Conservation (phyloP, 257 asterid species). For the Primulina tabacum region DNA sequence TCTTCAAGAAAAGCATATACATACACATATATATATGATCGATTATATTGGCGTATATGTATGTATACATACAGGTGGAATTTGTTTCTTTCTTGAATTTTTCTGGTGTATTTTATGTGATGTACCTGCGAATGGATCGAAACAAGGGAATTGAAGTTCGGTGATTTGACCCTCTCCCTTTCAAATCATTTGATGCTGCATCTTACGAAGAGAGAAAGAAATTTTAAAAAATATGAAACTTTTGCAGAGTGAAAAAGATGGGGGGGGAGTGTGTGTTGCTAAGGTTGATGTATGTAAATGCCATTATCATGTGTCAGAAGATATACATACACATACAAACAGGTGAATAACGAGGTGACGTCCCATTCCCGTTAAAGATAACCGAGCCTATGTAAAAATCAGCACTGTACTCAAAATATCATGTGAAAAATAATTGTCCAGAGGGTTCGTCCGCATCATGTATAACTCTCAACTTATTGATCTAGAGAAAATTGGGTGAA, state of each 20-base stretch:
- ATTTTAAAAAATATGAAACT: conserved; percentile 20
- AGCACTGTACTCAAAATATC: too few species aligned
- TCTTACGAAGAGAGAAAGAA: conserved; percentile 34
- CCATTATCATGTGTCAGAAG: conserved; percentile 76
- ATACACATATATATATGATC: not conserved
- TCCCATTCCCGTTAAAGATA: conserved; percentile 61
- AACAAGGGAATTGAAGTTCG: conserved; percentile 29
- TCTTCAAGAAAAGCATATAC: conserved; percentile 21
- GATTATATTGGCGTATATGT: too few species aligned
- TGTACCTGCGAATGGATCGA: conserved; percentile 47
- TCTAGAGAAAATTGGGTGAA: too few species aligned
- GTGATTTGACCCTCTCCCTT: conserved; percentile 62
- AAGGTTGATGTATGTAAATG: conserved; percentile 34
- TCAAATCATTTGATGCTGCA: conserved; percentile 57
- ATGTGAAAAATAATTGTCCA: too few species aligned
- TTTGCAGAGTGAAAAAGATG: conserved; percentile 45
- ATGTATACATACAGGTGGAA: too few species aligned
- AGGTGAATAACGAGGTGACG: conserved; percentile 87
- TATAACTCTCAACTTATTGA: too few species aligned
- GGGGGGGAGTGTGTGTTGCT: conserved; percentile 22
- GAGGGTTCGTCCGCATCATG: too few species aligned
- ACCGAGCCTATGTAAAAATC: conserved; percentile 2
- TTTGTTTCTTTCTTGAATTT: not conserved
- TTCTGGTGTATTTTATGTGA: conserved; percentile 2
- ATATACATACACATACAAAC: conserved; percentile 35